Conservation (phyloP, 768 basidiomycete genomes). For the Hericium rajendrae region DNA sequence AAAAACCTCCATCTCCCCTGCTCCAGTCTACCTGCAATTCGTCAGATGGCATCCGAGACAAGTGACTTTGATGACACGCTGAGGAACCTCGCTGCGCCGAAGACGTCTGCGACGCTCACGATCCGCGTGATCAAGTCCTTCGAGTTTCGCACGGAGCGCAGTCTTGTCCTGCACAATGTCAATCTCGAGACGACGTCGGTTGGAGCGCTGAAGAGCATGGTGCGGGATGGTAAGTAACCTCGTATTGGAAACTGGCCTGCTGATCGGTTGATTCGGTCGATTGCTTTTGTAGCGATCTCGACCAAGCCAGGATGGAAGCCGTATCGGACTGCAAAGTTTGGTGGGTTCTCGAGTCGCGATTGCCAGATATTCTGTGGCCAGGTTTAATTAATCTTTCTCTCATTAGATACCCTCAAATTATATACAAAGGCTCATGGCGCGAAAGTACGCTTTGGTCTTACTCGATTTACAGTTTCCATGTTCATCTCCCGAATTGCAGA, state of each 20-base stretch:
- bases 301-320: constrained; percentile 82
- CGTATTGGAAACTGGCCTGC: constrained; percentile 6
- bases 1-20: too few relatives aligned
- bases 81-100: constrained; percentile 58
- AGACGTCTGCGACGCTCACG: constrained; percentile 76
- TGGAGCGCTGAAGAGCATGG: constrained; percentile 64
- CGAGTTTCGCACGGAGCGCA: constrained; percentile 81
- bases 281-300: constrained; percentile 44
- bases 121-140: constrained; percentile 94
- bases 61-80: constrained; percentile 31
- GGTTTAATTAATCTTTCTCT: not conserved
- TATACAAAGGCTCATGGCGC: constrained; percentile 93
- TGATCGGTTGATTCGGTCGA: not conserved
- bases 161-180: constrained; percentile 72
- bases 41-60: constrained; percentile 10
- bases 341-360: constrained; percentile 28
- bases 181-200: constrained; percentile 78
- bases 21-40: too few relatives aligned
- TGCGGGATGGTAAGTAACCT: constrained; percentile 45
- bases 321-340: constrained; percentile 63
- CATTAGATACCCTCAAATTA: constrained; percentile 81
- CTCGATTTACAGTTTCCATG: not conserved
- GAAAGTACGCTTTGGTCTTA: constrained; percentile 47
- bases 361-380: not conserved
- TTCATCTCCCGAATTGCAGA: constrained; percentile 37